Conservation (phyloP, 2,329 filamentous ascomycete genomes). For the Chrysoporthe deuterocubensis region DNA sequence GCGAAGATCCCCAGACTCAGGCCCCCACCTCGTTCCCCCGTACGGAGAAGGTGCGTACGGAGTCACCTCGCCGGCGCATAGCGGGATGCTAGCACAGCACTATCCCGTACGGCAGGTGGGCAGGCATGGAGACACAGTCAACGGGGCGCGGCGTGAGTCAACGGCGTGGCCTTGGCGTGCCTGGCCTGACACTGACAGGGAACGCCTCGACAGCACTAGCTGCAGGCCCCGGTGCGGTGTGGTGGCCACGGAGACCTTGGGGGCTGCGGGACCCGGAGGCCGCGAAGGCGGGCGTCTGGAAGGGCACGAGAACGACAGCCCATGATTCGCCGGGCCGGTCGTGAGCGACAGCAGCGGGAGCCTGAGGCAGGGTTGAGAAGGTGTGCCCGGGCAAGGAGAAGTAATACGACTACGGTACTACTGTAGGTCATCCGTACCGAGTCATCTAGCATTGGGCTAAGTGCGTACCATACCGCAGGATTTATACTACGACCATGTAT, state of each 20-base stretch:
- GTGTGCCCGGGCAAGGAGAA: background rate
- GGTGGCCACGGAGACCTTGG: background rate
- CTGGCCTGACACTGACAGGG: background rate
- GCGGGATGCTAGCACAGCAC: background rate
- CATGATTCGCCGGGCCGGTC: constrained; percentile 7
- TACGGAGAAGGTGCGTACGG: background rate
- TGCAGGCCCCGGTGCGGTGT: constrained; percentile 5
- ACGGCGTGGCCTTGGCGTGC: background rate
- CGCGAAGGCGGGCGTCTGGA: background rate
- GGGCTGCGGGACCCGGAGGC: background rate
- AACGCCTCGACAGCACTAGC: background rate
- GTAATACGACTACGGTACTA: background rate
- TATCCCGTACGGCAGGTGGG: too few relatives aligned
- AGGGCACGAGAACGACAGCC: background rate
- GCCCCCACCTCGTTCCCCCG: background rate
- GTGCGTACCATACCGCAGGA: too few relatives aligned
- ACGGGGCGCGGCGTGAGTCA: constrained; percentile 15
- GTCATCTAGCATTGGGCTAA: too few relatives aligned
- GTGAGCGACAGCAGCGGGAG: background rate
- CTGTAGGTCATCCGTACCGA: too few relatives aligned
- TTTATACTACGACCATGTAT: too few relatives aligned
- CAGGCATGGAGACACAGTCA: background rate
- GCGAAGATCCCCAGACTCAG: background rate
- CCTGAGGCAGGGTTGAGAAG: constrained; percentile 30
- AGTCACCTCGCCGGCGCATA: background rate